Base-by-base conservation (phyloP, 1,139 yeast species). In the Martiniozyma asiatica region DNA sequence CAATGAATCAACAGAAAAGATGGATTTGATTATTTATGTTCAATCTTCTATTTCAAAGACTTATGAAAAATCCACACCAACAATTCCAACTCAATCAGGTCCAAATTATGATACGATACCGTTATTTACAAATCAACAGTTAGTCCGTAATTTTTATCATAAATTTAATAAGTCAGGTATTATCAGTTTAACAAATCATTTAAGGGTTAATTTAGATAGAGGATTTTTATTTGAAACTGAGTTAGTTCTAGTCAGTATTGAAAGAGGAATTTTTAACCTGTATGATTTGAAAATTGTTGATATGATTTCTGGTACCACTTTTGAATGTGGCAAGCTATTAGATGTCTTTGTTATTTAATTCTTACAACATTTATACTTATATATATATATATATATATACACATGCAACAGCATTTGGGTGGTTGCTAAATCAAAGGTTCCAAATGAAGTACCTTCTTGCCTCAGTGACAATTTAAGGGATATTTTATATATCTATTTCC, bases 261-360 rank as follows among this genome's bases (percentile, higher is more conserved):
- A 72, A 22, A 61, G 65, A 38, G 94, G 93, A 0, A 65, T 75
- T 8, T 74, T 66, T 47, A 69, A 71, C 29, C 55, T 81, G 20
- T 74, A 69, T 35, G 87, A 84, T 2, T 62, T 78, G 12, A 68
- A 68, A 35, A 59, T 81, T 7, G 64, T 74, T 31, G 93, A 81
- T 45, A 58, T 73, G 8, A 50, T 50, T 23, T 65, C 73, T 17
- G 85, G 89, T 3, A 89, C 79, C 38, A 70, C 74, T 2, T 62
- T 75, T 40, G 87, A 75, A 39, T 76, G 81, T 47, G 87, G 85
- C 1, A 67, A 70, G 38, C 55, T 79, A 31, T 61, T 80, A 14
- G 87, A 79, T 44, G 79, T 81, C 2, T 68, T 76, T 37, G 85
- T 79, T 3, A 40, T 42, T 6, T 48, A 36, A 36, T 14, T 16